phyloP scores from a whole-genome alignment of 257 asterid genomes.

The Cinchona pubescens region DNA sequence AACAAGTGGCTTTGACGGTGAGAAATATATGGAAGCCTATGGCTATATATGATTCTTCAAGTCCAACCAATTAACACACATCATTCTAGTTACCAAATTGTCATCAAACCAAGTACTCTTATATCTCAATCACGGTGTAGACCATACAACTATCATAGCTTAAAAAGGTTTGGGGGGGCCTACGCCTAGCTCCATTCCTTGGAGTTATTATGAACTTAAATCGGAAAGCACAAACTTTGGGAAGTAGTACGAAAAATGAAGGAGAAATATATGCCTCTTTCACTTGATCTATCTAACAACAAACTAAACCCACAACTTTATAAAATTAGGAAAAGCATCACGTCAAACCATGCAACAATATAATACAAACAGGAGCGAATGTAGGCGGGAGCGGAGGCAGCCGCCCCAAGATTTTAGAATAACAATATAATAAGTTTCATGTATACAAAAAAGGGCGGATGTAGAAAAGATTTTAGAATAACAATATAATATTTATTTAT shows the following conservation, averaged over 20 bases:
- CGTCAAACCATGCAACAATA: no score
- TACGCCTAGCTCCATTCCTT: conserved; percentile 20
- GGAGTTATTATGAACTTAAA: conserved; percentile 18
- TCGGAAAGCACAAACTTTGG: conserved; percentile 9
- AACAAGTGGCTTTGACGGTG: background rate
- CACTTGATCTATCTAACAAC: background rate
- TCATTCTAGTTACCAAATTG: no score
- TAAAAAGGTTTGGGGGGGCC: conserved; percentile 35
- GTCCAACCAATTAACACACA: no score
- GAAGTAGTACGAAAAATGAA: background rate
- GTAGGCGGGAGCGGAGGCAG: no score
- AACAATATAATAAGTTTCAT: no score
- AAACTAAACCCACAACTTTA: no score
- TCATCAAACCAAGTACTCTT: conserved; percentile 29
- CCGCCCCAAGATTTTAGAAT: no score
- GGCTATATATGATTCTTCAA: conserved; percentile 10
- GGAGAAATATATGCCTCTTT: background rate
- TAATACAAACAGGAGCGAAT: no score
- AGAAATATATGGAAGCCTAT: background rate
- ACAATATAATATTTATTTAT: no score
- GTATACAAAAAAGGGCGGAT: no score
- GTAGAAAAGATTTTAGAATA: no score
- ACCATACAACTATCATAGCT: conserved; percentile 52
- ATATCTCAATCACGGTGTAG: conserved; percentile 41
- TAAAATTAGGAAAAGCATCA: no score